Conservation (phyloP, 2,329 filamentous ascomycete species). For the Biscogniauxia marginata region DNA sequence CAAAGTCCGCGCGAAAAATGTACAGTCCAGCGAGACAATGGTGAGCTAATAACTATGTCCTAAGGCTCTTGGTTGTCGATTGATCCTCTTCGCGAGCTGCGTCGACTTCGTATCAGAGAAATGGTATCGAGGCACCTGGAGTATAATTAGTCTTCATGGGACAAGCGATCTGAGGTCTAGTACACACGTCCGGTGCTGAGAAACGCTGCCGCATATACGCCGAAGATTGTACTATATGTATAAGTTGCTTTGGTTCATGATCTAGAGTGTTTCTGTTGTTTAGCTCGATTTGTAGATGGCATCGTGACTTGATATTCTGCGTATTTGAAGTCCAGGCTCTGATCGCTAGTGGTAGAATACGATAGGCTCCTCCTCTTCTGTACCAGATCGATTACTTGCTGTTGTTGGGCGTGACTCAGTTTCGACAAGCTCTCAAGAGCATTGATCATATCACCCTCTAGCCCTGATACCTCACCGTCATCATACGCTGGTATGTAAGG, state of each 20-base stretch:
- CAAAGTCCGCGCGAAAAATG: not conserved
- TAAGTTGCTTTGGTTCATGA: no score
- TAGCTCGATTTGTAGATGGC: not conserved
- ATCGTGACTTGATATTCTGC: constrained; percentile 13
- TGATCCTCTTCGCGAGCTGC: no score
- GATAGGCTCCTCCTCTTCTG: constrained; percentile 20
- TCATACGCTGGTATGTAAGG: constrained; percentile 10
- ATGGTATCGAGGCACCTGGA: no score
- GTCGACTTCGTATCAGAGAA: no score
- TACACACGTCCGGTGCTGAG: no score
- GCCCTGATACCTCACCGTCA: constrained; percentile 14
- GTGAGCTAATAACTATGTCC: not conserved
- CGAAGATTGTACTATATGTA: no score
- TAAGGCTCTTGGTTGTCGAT: not conserved
- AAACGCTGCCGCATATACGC: no score
- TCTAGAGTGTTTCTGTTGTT: not conserved
- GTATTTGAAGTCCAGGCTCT: constrained; percentile 18
- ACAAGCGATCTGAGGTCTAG: no score
- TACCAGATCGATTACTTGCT: constrained; percentile 23
- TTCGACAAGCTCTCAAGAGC: constrained; percentile 25
- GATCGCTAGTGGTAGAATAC: constrained; percentile 13
- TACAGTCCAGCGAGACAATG: not conserved
- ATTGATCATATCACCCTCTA: constrained; percentile 21
- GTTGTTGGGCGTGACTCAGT: constrained; percentile 24
- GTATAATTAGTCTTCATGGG: no score